Conservation (phyloP, 371 early-diverging fungal species). For the Mortierella sp. region DNA sequence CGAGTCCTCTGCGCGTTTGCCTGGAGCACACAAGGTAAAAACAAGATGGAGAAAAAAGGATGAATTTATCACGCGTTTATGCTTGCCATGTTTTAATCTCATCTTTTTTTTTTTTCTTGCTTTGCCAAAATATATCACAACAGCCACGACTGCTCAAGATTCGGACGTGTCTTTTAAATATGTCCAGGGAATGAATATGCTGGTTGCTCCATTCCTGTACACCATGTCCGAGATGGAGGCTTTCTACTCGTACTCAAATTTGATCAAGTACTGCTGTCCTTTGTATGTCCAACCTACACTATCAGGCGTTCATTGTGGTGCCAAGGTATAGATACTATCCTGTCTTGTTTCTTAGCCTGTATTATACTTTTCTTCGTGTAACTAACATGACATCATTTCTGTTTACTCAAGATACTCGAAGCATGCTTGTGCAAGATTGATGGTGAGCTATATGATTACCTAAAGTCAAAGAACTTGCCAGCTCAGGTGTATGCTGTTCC, state of each 20-base stretch:
- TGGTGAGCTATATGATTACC: slow-evolving; percentile 77
- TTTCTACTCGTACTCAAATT: slow-evolving; percentile 85
- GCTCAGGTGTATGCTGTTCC: slow-evolving; percentile 92
- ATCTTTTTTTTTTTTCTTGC: background rate
- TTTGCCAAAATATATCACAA: too few relatives aligned
- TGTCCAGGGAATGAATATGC: slow-evolving; percentile 96
- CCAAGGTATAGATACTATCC: slow-evolving; percentile 68
- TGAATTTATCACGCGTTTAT: background rate
- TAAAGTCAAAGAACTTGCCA: slow-evolving; percentile 79
- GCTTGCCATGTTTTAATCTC: background rate
- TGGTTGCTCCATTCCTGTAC: slow-evolving; percentile 93
- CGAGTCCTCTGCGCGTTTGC: slow-evolving; percentile 92
- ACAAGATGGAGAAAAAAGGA: background rate
- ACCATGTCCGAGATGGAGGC: slow-evolving; percentile 94
- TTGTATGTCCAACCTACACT: slow-evolving; percentile 92
- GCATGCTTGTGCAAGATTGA: slow-evolving; percentile 82
- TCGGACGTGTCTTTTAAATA: slow-evolving; percentile 72
- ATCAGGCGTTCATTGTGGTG: slow-evolving; percentile 93
- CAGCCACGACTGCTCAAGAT: slow-evolving; percentile 25
- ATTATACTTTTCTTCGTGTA: background rate
- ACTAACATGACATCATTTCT: background rate
- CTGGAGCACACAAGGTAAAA: slow-evolving; percentile 69
- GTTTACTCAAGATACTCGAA: slow-evolving; percentile 77
- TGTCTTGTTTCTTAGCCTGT: background rate
- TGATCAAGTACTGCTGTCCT: slow-evolving; percentile 90